These are phyloP conservation scores for Cyberlindnera misumaiensis DNA, from an alignment of 805 yeast species.

Conservation along the genomic window DNA sequence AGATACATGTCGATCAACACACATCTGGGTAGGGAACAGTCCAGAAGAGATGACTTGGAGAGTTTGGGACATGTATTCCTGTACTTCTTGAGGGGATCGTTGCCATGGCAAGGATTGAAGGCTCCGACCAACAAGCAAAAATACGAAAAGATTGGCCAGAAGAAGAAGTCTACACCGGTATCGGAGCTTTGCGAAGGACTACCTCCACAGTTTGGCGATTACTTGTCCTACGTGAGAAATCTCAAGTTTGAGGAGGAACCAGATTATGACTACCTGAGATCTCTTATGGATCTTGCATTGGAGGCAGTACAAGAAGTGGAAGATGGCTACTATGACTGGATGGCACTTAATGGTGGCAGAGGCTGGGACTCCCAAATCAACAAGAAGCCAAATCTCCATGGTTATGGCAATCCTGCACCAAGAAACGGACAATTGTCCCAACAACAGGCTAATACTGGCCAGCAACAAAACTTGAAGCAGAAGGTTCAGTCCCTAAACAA, in stretches of 20 bases:
- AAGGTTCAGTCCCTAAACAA: slow-evolving; percentile 24
- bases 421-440: slow-evolving; percentile 10
- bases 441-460: slow-evolving; percentile 1
- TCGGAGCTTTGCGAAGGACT: slow-evolving; percentile 64
- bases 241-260: slow-evolving; percentile 92
- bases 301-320: slow-evolving; percentile 61
- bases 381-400: slow-evolving; percentile 90
- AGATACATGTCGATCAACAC: slow-evolving; percentile 97
- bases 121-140: slow-evolving; percentile 98
- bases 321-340: slow-evolving; percentile 97
- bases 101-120: slow-evolving; percentile 98
- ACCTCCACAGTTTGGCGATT: slow-evolving; percentile 90
- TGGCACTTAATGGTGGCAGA: slow-evolving; percentile 88
- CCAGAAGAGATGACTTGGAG: slow-evolving; percentile 93
- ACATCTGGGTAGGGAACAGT: slow-evolving; percentile 94
- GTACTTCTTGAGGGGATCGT: slow-evolving; percentile 86
- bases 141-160: slow-evolving; percentile 95
- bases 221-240: slow-evolving; percentile 81
- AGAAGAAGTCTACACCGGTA: slow-evolving; percentile 84
- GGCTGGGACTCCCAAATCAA: slow-evolving; percentile 92
- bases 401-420: slow-evolving; percentile 93
- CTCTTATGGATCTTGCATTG: slow-evolving; percentile 70
- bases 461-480: slow-evolving; percentile 16
- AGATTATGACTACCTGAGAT: slow-evolving; percentile 81
- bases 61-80: slow-evolving; percentile 95